Base-by-base conservation (phyloP, 495 filamentous ascomycete species). In the Emericellopsis terricola region DNA sequence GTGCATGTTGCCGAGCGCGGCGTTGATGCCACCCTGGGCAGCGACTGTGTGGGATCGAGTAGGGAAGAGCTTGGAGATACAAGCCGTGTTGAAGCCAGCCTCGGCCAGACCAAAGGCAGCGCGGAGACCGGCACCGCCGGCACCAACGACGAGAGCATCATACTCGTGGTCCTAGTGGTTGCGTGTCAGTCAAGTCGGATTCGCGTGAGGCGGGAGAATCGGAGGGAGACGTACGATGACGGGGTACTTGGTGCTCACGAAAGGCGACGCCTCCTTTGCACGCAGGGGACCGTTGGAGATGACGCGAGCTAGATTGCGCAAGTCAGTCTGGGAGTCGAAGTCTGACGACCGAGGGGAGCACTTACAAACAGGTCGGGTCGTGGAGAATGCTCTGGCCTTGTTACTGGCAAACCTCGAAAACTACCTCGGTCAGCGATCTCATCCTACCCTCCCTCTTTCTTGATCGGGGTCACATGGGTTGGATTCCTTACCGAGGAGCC, bases 21-120 rank as follows among this genome's bases (percentile, higher is more conserved):
- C 87, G 60, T 94, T 94, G 64, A 94, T 92, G 45, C 84, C 84
- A 43, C 82, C 82, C 52, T 87, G 82, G 19, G 87, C 87, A 31
- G 87, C 87, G 48, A 96, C 87, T 14, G 87, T 96, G 62, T 96
- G 87, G 58, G 71, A 79, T 68, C 87, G 68, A 21, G 87, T 96
- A 38, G 87, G 87, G 65, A 96, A 96, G 19, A 96, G 73, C 66
- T 96, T 96, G 27, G 83, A 92, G 60, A 96, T 89, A 64, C 87
- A 96, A 36, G 87, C 87, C 34, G 85, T 94, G 57, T 94, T 93
- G 69, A 96, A 93, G 31, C 87, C 87, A 47, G 87, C 87, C 61
- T 96, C 87, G 42, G 87, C 87, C 37, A 96, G 72, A 59, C 87
- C 87, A 60, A 94, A 92, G 30, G 87, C 87, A 33, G 87, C 87